Evolutionary conservation across 345 rosid species (phyloP).

Genomic region (Fremontodendron californicum): DNA sequence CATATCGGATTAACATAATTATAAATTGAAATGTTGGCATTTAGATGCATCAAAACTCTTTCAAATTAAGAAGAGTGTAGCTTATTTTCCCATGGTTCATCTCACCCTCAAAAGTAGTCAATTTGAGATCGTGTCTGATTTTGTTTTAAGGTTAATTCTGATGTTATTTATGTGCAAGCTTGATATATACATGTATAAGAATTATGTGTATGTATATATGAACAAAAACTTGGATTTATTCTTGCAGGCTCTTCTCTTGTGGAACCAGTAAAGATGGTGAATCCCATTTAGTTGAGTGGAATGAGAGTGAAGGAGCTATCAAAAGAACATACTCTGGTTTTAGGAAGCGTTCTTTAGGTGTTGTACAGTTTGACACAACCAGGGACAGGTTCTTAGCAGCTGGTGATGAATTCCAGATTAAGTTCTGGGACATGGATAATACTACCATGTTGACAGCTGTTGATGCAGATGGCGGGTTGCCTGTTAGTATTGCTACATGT

Average conservation of each 20-base stretch:
- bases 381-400: slow-evolving; percentile 59
- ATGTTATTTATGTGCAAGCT: not conserved
- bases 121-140: not conserved
- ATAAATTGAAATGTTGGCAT: not conserved
- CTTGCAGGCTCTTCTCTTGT: slow-evolving; percentile 60
- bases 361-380: slow-evolving; percentile 67
- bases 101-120: not conserved
- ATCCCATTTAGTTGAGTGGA: slow-evolving; percentile 66
- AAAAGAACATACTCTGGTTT: slow-evolving; percentile 54
- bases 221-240: not conserved
- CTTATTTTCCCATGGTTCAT: not conserved
- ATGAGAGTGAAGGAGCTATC: slow-evolving; percentile 63
- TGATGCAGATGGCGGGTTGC: slow-evolving; percentile 65
- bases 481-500: slow-evolving; percentile 33
- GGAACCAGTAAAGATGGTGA: slow-evolving; percentile 74
- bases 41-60: not conserved
- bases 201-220: not conserved
- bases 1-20: not conserved
- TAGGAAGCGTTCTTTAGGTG: slow-evolving; percentile 49
- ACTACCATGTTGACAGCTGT: slow-evolving; percentile 32
- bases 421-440: slow-evolving; percentile 73
- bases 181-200: not conserved
- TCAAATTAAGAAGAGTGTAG: not conserved
- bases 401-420: slow-evolving; percentile 58
- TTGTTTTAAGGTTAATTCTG: not conserved